Base-by-base conservation (phyloP, 495 filamentous ascomycete genomes). In the Penicillium bialowiezense region DNA sequence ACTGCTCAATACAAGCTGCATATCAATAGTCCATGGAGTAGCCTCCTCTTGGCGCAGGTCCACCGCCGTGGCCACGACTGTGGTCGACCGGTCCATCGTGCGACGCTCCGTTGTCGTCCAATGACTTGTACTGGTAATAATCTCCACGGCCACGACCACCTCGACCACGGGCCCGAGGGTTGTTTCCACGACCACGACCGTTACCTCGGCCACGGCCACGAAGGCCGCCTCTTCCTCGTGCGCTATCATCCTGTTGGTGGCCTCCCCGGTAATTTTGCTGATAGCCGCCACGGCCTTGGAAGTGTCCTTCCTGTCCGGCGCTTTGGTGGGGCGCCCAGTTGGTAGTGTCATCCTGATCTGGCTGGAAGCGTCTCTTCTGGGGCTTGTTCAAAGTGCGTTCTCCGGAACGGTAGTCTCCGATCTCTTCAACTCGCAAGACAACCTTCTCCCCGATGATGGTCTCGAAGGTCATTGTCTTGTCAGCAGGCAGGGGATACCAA, bases 361-460 rank as follows among this genome's bases (percentile, higher is more conserved):
- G 62, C 39, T 60, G 65, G 39, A 64, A 50, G 34, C 71, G 64
- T 50, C 67, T 55, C 60, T 72, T 89, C 52, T 73, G 65, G 35
- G 64, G 70, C 55, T 74, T 83, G 61, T 80, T 78, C 12, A 75
- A 61, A 56, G 75, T 78, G 7, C 73, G 64, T 29, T 48, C 43
- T 13, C 20, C 43, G 1, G 23, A 20, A 17, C 43, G 43, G 14
- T 17, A 57, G 68, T 82, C 50, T 88, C 80, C 56, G 77, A 82
- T 46, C 78, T 51, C 75, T 65, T 96, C 89, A 29, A 97, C 81
- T 9, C 87, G 79, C 36, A 97, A 70, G 38, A 92, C 69, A 14
- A 86, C 79, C 68, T 95, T 96, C 70, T 97, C 91, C 8, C 87
- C 90, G 2, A 99, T 85, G 1, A 79, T 81, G 1, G 87, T 90